Evolutionary conservation across 2,329 filamentous ascomycete genomes (phyloP), one percentile per base, ranked within the genome.

Genomic region (Pseudogymnoascus pannorum): DNA sequence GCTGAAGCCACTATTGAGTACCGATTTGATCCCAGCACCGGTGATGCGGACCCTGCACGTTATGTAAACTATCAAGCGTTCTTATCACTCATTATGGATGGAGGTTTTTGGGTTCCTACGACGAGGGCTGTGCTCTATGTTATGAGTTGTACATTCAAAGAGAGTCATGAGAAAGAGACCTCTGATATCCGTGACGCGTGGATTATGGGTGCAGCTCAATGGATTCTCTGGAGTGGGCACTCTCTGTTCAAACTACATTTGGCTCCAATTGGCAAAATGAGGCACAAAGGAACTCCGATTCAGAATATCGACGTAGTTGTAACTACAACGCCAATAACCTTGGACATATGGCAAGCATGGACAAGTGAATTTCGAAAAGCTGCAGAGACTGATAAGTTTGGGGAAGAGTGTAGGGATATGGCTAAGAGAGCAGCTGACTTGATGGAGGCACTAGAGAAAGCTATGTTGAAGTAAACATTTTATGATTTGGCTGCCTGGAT

Each of bases 341-440:
- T 48, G 6, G 4, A 48, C 4, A 26, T 3, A 7, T 48, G 42
- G 42, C 42, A 26, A n/a, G 26, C 2, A 16, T 48, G 22, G 42
- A 11, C 22, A 4, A 3, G 6, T 22, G 42, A 48, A 22, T 48
- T 48, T 48, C 12, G 12, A 48, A 26, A 48, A 22, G 22, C 35
- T 26, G n/a, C 48, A 16, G 22, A 36, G 11, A 5, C 5, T 8
- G 12, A 36, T 29, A 31, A 35, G 16, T n/a, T 26, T 12, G 20
- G 29, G 20, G 24, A 24, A 18, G 33, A 24, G 14, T 38, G 29
- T 36, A 58, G 20, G 59, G 35, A 12, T 35, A 35, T 35, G n/a
- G 58, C 24, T 2, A 26, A 18, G 20, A 20, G 35, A 62, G 58
- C 61, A 60, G 31, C 38, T 51, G 20, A 62, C 59, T 35, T 62